Evolutionary conservation across 805 yeast genomes (phyloP).

Genomic region (Wickerhamomyces alni): DNA sequence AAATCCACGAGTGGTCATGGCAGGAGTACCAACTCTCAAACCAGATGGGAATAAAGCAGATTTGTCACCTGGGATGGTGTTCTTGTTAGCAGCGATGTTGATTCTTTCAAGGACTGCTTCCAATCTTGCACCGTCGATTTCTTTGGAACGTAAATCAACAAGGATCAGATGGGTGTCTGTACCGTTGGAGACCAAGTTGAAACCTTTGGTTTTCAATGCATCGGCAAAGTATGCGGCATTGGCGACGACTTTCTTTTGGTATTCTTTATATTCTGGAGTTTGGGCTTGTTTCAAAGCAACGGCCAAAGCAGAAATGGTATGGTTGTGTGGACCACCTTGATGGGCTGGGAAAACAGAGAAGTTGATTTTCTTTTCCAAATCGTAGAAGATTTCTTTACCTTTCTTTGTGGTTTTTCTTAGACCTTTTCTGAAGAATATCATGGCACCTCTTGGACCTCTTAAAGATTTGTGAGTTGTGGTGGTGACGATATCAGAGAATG

Average conservation of each 20-base stretch:
- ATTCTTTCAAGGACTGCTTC: conserved; percentile 85
- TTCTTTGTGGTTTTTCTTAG: conserved; percentile 73
- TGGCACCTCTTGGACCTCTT: conserved; percentile 98
- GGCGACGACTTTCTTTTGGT: conserved; percentile 76
- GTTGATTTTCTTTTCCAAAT: conserved; percentile 86
- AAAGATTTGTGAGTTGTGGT: conserved; percentile 97
- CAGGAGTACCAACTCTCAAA: conserved; percentile 95
- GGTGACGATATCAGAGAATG: conserved; percentile 91
- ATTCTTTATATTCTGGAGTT: conserved; percentile 80
- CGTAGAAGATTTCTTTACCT: conserved; percentile 82
- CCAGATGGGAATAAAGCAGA: conserved; percentile 97
- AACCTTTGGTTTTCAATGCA: conserved; percentile 57
- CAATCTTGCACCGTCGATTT: conserved; percentile 91
- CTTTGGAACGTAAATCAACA: conserved; percentile 68
- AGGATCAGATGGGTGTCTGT: conserved; percentile 92
- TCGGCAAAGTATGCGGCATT: conserved; percentile 77
- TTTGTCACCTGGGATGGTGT: conserved; percentile 94
- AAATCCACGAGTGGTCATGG: conserved; percentile 96
- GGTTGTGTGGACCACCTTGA: conserved; percentile 99
- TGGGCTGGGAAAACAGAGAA: conserved; percentile 98
- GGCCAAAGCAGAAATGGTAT: conserved; percentile 93
- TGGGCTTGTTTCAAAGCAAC: conserved; percentile 91
- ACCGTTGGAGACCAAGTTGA: conserved; percentile 82
- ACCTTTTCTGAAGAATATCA: conserved; percentile 96
- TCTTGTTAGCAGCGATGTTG: conserved; percentile 93